These are phyloP conservation scores for Musa schizocarpa DNA, from an alignment of 176 grass and related monocot genomes.

Conservation along the genomic window DNA sequence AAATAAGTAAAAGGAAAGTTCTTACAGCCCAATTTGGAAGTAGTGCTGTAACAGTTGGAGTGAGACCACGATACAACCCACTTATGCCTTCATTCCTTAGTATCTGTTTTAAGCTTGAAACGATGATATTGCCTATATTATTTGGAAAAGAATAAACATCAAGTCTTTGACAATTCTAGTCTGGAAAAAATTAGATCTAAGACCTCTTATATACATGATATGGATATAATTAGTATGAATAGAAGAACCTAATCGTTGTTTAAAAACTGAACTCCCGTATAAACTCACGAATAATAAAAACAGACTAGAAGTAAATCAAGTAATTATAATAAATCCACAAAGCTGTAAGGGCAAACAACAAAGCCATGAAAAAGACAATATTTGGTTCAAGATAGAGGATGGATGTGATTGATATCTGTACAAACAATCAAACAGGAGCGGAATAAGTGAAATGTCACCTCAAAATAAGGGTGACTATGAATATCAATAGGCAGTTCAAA, in stretches of 20 bases:
- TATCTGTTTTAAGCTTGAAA: constrained; percentile 69
- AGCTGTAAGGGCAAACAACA: too few species aligned
- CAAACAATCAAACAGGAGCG: not conserved
- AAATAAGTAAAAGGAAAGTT: constrained; percentile 12
- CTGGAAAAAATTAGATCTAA: not conserved
- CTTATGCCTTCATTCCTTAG: constrained; percentile 64
- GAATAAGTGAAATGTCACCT: not conserved
- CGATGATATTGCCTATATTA: constrained; percentile 59
- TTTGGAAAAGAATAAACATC: constrained; percentile 19
- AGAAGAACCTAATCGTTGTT: not conserved
- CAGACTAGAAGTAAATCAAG: not conserved
- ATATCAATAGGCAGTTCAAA: not conserved
- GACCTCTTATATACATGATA: not conserved
- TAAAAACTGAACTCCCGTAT: not conserved
- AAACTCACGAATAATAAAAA: not conserved
- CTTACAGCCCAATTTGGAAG: constrained; percentile 86
- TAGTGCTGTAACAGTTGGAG: constrained; percentile 76
- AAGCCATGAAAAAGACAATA: too few species aligned
- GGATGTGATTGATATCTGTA: too few species aligned
- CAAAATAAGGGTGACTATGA: not conserved
- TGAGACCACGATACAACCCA: constrained; percentile 82
- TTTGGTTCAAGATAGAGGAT: too few species aligned
- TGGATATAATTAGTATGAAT: not conserved
- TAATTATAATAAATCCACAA: not conserved
- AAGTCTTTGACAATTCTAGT: not conserved